Evolutionary conservation across 202 grass and related monocot genomes (phyloP), one percentile per base, ranked within the genome.

Genomic region (Elaeis oleifera): DNA sequence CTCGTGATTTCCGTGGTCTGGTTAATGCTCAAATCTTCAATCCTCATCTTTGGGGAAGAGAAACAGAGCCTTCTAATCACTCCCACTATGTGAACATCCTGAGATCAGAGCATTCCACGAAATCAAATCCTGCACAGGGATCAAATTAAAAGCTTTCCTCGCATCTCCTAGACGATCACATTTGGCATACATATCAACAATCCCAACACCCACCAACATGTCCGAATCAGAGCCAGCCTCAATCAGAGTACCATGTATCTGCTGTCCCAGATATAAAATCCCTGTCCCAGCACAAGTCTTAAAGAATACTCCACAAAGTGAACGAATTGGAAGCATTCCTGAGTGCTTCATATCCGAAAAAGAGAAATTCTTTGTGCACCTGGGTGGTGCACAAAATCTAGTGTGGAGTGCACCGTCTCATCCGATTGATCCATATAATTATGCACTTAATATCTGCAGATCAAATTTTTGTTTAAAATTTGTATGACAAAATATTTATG

Each of bases 191-290:
- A 97, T 76, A 74, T 92, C 84, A 16, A 97, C 74, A 65, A 97
- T 79, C 61, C 77, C 84, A 64, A 90, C 80, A 56, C 77, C 74
- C 3, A 85, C 81, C 54, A 81, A 89, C 3, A 58, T 60, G 81
- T 91, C 68, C 26, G 78, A 85, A 79, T 69, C 70, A 16, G 77
- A 78, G 75, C 73, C 65, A 11, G 69, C 71, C 74, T 86, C 86
- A 61, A 92, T 81, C 81, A 92, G 86, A 66, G 79, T 86, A 59
- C 88, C 79, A 72, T 91, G 92, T 61, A 97, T 92, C 85, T 97
- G 20, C 63, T 6, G 16, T 32, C 92, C 92, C 74, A 91, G 85
- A 77, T 63, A 32, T 17, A 91, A 67, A 61, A 76, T 83, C 23
- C 74, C 68, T 56, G 54, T 67, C 59, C 84, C 81, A 44, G 71